Evolutionary conservation across 2,329 filamentous ascomycete genomes (phyloP), one percentile per base, ranked within the genome.

Genomic region (Fusarium sp.): DNA sequence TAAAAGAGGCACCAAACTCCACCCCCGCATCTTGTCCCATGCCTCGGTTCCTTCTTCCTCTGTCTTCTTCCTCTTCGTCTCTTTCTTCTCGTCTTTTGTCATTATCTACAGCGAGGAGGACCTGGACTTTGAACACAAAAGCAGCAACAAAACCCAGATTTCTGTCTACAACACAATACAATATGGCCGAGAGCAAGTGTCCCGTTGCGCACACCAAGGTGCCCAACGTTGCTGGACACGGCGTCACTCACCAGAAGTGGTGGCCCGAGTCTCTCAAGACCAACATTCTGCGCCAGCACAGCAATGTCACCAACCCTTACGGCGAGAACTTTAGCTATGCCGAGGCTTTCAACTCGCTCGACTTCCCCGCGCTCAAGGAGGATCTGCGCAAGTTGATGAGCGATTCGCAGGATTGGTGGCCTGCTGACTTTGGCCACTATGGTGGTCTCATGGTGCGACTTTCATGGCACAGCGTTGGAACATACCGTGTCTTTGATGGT

Each of bases 341-440:
- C 19, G 51, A 60, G 18, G 66, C 66, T 4, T 69, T 69, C 56
- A 69, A 69, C 39, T 57, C 51, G 3, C 58, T 69, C 37, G 66
- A 69, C 28, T 69, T 65, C 25, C 82, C 86, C 62, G 90, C 81
- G 31, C 81, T 94, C 75, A 94, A 94, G 88, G 89, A 91, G 81
- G 92, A 94, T 77, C 81, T 94, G 18, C 74, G 82, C 23, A 84
- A 82, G 31, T 76, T 94, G 74, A 91, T 93, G 91, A 94, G 91
- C 58, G 89, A 93, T 78, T 93, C 91, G 8, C 89, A 94, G 81
- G 89, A 92, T 44, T 93, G 87, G 87, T 94, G 92, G 92, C 92
- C 92, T 3, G 92, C 92, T 42, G 92, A 94, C 79, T 93, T 92
- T 75, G 91, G 91, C 62, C 91, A 93, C 84, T 94, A 94, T 74